Evolutionary conservation across 768 basidiomycete genomes (phyloP).

Genomic region (Mycena haematopus): DNA sequence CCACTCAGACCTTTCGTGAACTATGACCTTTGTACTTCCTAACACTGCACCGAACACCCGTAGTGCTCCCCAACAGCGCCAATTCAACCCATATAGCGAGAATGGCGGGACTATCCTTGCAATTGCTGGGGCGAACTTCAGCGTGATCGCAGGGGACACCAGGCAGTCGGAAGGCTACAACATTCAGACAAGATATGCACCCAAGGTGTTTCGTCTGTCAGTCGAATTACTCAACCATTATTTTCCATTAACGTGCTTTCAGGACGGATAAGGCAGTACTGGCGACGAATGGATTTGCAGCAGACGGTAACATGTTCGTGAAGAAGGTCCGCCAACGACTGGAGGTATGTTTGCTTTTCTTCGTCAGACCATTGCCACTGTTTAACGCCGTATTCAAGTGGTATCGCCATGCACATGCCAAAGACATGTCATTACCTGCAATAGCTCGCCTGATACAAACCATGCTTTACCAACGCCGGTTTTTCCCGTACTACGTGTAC

Average conservation of each 20-base stretch:
- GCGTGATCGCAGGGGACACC: slow-evolving; percentile 79
- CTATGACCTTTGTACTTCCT: slow-evolving; percentile 16
- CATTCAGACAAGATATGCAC: slow-evolving; percentile 79
- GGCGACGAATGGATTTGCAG: slow-evolving; percentile 96
- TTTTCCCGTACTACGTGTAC: slow-evolving; percentile 98
- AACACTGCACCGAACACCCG: slow-evolving; percentile 31
- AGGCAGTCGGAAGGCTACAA: slow-evolving; percentile 77
- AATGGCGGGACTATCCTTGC: slow-evolving; percentile 82
- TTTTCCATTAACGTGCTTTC: slow-evolving; percentile 3
- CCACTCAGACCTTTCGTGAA: not conserved
- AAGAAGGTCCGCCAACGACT: slow-evolving; percentile 95
- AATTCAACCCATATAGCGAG: slow-evolving; percentile 70
- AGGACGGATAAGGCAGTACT: slow-evolving; percentile 94
- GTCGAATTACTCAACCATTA: slow-evolving; percentile 30
- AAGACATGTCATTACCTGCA: slow-evolving; percentile 93
- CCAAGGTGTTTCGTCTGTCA: slow-evolving; percentile 77
- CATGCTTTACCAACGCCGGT: slow-evolving; percentile 94
- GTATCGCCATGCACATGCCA: slow-evolving; percentile 96
- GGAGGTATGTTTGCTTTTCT: slow-evolving; percentile 64
- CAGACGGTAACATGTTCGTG: slow-evolving; percentile 97
- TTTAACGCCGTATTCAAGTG: slow-evolving; percentile 58
- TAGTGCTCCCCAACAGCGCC: slow-evolving; percentile 39
- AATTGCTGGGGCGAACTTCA: slow-evolving; percentile 75
- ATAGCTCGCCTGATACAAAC: slow-evolving; percentile 97
- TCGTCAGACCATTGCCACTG: not conserved